These are phyloP conservation scores for Metschnikowia proteae DNA, from an alignment of 805 yeast species.

Conservation along the genomic window DNA sequence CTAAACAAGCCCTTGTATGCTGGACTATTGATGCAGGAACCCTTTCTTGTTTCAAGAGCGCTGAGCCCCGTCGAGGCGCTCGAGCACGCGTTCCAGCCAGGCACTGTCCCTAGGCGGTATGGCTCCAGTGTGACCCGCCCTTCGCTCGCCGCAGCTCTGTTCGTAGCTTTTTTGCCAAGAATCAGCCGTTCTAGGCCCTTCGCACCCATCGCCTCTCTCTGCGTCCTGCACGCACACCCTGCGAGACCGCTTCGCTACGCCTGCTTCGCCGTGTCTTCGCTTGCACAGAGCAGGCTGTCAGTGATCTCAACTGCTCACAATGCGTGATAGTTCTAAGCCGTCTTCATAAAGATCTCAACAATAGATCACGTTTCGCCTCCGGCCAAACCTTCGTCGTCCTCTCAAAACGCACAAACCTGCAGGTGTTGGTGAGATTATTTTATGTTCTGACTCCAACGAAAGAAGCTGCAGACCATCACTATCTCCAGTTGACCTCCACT, in stretches of 20 bases:
- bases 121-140: too few relatives aligned
- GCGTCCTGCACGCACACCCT: slow-evolving; percentile 2
- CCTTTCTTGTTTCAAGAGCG: background rate
- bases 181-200: slow-evolving; percentile 5
- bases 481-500: too few relatives aligned
- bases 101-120: too few relatives aligned
- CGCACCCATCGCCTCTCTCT: slow-evolving; percentile 1
- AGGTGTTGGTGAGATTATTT: background rate
- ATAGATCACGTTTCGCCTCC: background rate
- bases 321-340: background rate
- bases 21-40: slow-evolving; percentile 3
- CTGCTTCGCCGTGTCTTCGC: slow-evolving; percentile 2
- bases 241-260: slow-evolving; percentile 3
- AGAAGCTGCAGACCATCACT: too few relatives aligned
- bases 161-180: background rate
- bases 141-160: background rate
- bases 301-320: background rate
- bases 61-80: too few relatives aligned
- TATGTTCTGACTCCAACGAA: background rate
- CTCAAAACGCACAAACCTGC: slow-evolving; percentile 3
- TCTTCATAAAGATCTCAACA: background rate
- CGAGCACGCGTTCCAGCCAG: too few relatives aligned
- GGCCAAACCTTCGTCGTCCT: background rate
- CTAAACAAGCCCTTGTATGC: background rate
- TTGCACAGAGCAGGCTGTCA: background rate